Evolutionary conservation across 495 filamentous ascomycete genomes (phyloP).

Genomic region (Delitschia confertaspora): DNA sequence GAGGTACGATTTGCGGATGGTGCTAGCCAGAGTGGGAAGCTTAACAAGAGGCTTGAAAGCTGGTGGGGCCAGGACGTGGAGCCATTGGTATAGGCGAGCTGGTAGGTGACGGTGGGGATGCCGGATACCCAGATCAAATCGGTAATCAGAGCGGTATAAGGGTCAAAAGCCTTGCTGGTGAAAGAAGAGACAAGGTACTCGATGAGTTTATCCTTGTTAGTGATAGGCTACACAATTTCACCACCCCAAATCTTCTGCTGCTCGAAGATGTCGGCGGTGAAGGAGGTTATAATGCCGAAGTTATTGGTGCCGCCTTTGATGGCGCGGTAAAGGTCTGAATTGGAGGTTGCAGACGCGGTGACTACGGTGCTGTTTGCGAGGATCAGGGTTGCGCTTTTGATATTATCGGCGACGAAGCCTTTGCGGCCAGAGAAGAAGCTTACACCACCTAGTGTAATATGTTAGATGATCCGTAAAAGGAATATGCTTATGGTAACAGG

Average conservation of each 20-base stretch:
- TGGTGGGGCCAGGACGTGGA: constrained; percentile 11
- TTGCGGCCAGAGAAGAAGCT: constrained; percentile 6
- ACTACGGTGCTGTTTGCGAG: constrained; percentile 4
- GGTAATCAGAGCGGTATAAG: constrained; percentile 18
- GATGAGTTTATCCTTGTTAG: constrained; percentile 16
- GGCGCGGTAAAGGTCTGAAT: constrained; percentile 12
- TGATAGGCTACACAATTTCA: constrained; percentile 23
- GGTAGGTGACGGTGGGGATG: constrained; percentile 5
- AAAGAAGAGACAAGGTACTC: constrained; percentile 13
- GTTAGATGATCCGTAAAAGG: background rate
- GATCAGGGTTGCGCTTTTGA: constrained; percentile 7
- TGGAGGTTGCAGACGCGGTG: constrained; percentile 1
- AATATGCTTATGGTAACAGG: constrained; percentile 8
- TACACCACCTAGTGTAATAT: constrained; percentile 1
- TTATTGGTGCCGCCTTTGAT: constrained; percentile 19
- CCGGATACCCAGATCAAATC: constrained; percentile 20
- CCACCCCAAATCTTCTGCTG: constrained; percentile 27
- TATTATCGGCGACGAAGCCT: constrained; percentile 11
- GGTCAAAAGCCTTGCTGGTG: constrained; percentile 16
- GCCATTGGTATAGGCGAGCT: constrained; percentile 19
- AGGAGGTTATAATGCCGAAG: constrained; percentile 27
- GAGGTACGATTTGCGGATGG: constrained; percentile 20
- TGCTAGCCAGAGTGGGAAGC: constrained; percentile 15
- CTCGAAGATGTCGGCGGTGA: constrained; percentile 19
- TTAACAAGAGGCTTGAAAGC: constrained; percentile 10